Evolutionary conservation across 331 rosid species (phyloP), one percentile per base, ranked within the genome.

Genomic region (Quercus lobata): DNA sequence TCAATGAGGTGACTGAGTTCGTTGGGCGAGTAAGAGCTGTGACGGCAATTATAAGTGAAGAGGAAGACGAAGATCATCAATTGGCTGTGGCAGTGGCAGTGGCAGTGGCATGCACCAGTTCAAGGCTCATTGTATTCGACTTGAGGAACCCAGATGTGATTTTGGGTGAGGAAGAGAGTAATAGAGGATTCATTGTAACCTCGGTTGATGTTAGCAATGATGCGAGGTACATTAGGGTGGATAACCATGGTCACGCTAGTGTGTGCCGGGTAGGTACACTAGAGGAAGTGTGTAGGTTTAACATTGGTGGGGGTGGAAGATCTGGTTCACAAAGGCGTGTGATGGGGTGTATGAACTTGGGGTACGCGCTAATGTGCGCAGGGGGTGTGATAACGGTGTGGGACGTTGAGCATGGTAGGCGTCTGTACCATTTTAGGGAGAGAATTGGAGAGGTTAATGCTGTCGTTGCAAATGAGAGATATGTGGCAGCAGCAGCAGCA

Each of bases 31-130:
- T 96, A 19, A 83, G 98, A 7, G 89, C 92, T 0, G 84, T 89
- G 6, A 81, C 12, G 3, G 0, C 46, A 41, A 2, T 37, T 37
- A 0, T 37, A 8, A 7, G 11, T 7, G 46, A 37, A 37, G 44
- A 37, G 0, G 29, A 27, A 37, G 44, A 41, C 10, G 46, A 8
- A 41, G 12, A 75, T n/a, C 63, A 12, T 0, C 92, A 85, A 2
- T 32, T 79, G 3, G 97, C 90, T 0, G 92, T 78, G 3, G 97
- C 90, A 0, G 93, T 93, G 61, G 99, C 97, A 0, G 92, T 78
- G 3, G 97, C 90, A 0, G 93, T 93, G 61, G 99, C 97, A 0
- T 96, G 99, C 86, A 96, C 98, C 6, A 18, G 74, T 17, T 32
- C 86, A 2, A 74, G 89, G 4, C 27, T 87, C 5, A 61, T 96